Evolutionary conservation across 768 basidiomycete species (phyloP).

Genomic region (Tylopilus rubrobrunneus): DNA sequence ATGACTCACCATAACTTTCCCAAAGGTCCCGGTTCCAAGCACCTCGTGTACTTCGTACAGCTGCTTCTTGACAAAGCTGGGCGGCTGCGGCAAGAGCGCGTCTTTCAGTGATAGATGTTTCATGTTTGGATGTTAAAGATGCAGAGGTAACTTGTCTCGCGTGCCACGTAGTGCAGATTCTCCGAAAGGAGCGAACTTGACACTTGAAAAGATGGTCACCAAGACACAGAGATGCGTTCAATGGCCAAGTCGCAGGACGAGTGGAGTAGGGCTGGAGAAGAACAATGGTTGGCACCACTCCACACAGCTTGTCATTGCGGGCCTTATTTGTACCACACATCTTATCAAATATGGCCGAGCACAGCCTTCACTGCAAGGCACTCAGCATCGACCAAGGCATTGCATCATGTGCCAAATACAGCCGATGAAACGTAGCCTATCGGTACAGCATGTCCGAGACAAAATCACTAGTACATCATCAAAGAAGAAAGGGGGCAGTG

Average conservation of each 20-base stretch:
- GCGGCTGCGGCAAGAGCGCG: conserved; percentile 74
- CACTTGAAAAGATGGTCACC: not conserved
- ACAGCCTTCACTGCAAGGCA: too few relatives aligned
- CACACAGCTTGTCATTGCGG: conserved; percentile 12
- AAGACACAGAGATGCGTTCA: not conserved
- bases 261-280: not conserved
- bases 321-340: conserved; percentile 2
- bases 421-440: not conserved
- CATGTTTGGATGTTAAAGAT: conserved; percentile 14
- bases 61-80: conserved; percentile 86
- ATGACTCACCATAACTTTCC: conserved; percentile 74
- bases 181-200: not conserved
- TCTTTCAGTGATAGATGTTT: conserved; percentile 45
- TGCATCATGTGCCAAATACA: too few relatives aligned
- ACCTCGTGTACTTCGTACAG: conserved; percentile 67
- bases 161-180: not conserved
- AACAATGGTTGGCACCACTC: not conserved
- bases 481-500: not conserved
- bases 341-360: conserved; percentile 23
- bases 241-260: not conserved
- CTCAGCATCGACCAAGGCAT: too few relatives aligned
- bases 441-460: not conserved
- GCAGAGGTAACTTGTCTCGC: not conserved
- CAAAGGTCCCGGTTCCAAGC: conserved; percentile 83
- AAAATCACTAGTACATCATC: not conserved